Conservation (phyloP, 441 rosid genomes). For the Brassica hybrid region DNA sequence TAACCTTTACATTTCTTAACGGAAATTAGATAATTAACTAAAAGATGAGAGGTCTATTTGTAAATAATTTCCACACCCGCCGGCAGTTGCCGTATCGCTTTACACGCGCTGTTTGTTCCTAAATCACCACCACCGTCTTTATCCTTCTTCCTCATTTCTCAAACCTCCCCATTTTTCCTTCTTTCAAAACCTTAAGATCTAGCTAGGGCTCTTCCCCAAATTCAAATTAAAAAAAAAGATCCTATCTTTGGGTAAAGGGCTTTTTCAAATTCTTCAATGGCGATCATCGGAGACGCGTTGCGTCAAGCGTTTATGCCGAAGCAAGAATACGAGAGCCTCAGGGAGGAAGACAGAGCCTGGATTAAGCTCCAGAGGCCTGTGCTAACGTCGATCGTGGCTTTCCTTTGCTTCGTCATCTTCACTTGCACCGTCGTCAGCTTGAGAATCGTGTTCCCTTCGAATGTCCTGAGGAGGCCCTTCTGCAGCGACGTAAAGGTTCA, state of each 20-base stretch:
- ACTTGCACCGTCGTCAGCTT: conserved; percentile 68
- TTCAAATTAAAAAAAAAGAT: background rate
- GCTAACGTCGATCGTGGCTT: conserved; percentile 38
- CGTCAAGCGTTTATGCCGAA: conserved; percentile 87
- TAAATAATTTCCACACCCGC: conserved; percentile 5
- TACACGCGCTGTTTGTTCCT: conserved; percentile 11
- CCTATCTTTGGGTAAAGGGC: background rate
- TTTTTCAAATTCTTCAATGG: conserved; percentile 48
- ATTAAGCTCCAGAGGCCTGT: conserved; percentile 69
- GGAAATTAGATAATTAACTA: background rate
- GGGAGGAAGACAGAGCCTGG: conserved; percentile 86
- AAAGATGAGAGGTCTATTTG: conserved; percentile 20
- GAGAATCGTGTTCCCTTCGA: conserved; percentile 74
- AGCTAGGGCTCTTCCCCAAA: background rate
- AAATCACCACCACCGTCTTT: background rate
- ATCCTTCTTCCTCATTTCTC: background rate
- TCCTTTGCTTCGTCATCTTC: conserved; percentile 52
- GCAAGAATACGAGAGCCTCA: conserved; percentile 40
- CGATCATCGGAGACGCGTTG: conserved; percentile 77
- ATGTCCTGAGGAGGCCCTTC: conserved; percentile 63
- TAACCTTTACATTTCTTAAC: background rate
- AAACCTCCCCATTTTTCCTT: background rate
- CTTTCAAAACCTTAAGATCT: background rate
- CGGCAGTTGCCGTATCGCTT: conserved; percentile 22
- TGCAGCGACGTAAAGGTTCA: conserved; percentile 67